phyloP scores from a whole-genome alignment of 176 grass and related monocot species.

The Aegilops longissima region DNA sequence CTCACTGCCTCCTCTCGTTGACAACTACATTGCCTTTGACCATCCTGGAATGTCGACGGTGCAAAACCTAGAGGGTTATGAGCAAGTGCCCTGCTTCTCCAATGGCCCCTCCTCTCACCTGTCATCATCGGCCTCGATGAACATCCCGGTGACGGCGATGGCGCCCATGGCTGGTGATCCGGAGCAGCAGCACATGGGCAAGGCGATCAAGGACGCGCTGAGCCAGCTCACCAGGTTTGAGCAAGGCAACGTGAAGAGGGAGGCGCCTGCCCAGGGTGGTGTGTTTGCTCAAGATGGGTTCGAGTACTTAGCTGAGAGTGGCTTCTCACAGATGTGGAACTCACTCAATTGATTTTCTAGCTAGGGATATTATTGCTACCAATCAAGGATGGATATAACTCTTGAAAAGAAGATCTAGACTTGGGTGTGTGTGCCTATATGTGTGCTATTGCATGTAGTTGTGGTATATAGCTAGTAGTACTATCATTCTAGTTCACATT shows the following conservation, averaged over 20 bases:
- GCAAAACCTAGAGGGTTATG: conserved; percentile 62
- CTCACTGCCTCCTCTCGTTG: conserved; percentile 76
- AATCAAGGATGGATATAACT: conserved; percentile 18
- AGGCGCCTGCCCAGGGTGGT: conserved; percentile 42
- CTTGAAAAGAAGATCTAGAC: conserved; percentile 20
- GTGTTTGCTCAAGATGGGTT: conserved; percentile 58
- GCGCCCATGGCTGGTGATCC: conserved; percentile 29
- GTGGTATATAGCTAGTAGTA: conserved; percentile 14
- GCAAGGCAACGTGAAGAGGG: conserved; percentile 56
- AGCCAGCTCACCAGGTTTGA: conserved; percentile 69
- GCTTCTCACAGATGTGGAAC: conserved; percentile 79
- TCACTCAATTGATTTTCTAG: conserved; percentile 41
- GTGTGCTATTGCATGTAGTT: conserved; percentile 49
- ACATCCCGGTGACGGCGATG: neutral
- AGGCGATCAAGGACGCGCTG: conserved; percentile 49
- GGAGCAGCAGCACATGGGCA: conserved; percentile 37
- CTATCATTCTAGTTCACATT: conserved; percentile 24
- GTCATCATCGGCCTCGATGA: conserved; percentile 30
- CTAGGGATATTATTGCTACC: conserved; percentile 17
- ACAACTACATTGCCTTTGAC: conserved; percentile 76
- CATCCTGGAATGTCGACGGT: conserved; percentile 23
- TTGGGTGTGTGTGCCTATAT: conserved; percentile 34
- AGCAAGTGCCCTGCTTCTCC: conserved; percentile 99
- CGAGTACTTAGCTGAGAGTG: conserved; percentile 65
- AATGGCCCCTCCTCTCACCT: conserved; percentile 46